phyloP scores from a whole-genome alignment of 495 filamentous ascomycete species.

The Letharia lupina region DNA sequence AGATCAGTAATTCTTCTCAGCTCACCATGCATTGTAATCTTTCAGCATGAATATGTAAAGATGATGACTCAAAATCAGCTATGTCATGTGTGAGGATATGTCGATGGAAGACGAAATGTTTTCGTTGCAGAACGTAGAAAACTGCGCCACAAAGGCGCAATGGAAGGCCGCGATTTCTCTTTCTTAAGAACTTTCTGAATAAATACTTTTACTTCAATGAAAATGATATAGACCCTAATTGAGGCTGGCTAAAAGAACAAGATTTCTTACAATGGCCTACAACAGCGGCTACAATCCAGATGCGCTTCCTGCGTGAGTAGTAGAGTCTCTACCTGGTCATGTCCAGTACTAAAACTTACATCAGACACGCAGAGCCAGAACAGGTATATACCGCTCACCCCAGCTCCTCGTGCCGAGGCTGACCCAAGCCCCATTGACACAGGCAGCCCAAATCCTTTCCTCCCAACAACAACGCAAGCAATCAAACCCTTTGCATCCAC shows the following conservation, averaged over 20 bases:
- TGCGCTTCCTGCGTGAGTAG: slow-evolving; percentile 83
- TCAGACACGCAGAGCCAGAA: slow-evolving; percentile 89
- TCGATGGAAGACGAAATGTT: not conserved
- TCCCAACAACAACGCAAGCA: slow-evolving; percentile 29
- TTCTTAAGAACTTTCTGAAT: not conserved
- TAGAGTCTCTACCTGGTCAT: slow-evolving; percentile 2
- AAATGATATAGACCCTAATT: not conserved
- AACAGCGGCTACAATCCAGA: slow-evolving; percentile 92
- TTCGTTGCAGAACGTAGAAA: not conserved
- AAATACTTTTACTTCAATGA: too few species aligned
- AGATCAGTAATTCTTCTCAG: not conserved
- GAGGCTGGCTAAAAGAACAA: not conserved
- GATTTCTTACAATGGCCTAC: slow-evolving; percentile 65
- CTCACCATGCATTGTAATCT: not conserved
- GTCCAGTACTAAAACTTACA: slow-evolving; percentile 11
- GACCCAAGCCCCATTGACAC: slow-evolving; percentile 6
- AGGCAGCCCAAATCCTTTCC: slow-evolving; percentile 50
- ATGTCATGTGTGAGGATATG: not conserved
- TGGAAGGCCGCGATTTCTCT: not conserved
- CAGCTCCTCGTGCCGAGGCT: not conserved
- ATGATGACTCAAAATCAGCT: not conserved
- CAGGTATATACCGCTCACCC: slow-evolving; percentile 46
- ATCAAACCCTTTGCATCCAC: slow-evolving; percentile 27
- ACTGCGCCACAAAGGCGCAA: not conserved
- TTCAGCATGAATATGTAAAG: not conserved